Conservation (phyloP, 345 rosid species). For the Citrus unshiu region DNA sequence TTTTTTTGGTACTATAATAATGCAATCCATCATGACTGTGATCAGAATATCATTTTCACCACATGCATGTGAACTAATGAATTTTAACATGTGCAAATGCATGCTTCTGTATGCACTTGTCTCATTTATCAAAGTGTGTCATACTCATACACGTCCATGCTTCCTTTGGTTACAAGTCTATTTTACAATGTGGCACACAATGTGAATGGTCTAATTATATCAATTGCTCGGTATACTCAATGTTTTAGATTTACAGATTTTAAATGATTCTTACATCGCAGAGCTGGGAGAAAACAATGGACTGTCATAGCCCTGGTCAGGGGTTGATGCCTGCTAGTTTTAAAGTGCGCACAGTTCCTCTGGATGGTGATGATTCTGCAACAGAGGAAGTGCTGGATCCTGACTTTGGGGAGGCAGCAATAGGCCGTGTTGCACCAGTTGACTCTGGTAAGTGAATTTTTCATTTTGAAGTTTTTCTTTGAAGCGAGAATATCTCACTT, state of each 20-base stretch:
- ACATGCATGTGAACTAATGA: background rate
- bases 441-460: conserved; percentile 58
- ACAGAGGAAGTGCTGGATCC: conserved; percentile 82
- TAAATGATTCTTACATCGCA: conserved; percentile 15
- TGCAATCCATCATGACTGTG: background rate
- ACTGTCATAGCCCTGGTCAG: conserved; percentile 91
- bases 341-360: conserved; percentile 74
- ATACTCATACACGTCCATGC: background rate
- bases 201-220: background rate
- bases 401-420: conserved; percentile 94
- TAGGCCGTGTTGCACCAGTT: conserved; percentile 93
- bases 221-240: background rate
- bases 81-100: background rate
- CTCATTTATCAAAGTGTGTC: background rate
- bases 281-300: conserved; percentile 98
- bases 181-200: background rate
- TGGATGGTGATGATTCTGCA: conserved; percentile 61
- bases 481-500: background rate
- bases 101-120: background rate
- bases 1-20: background rate
- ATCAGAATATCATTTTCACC: background rate
- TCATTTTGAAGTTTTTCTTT: background rate
- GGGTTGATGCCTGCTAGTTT: conserved; percentile 96
- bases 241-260: background rate
- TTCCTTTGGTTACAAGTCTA: background rate